Conservation (phyloP, 192 early-diverging fungal genomes). For the Mortierella claussenii region DNA sequence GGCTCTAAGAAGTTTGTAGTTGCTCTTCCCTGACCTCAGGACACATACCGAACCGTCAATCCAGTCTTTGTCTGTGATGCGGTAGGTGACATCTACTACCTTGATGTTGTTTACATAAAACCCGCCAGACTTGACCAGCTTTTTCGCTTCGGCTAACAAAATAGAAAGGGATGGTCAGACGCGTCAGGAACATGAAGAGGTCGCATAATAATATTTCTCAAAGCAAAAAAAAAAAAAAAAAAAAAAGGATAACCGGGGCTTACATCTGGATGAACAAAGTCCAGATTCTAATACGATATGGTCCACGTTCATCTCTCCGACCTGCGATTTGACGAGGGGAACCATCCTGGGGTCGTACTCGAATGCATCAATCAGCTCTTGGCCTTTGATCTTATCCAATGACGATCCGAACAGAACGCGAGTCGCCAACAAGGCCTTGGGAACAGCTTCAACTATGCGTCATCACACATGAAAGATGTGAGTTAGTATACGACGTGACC, state of each 20-base stretch:
- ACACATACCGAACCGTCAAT: slow-evolving; percentile 75
- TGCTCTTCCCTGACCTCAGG: slow-evolving; percentile 82
- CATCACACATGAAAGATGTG: slow-evolving; percentile 3
- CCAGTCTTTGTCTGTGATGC: slow-evolving; percentile 62
- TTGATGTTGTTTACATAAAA: slow-evolving; percentile 81
- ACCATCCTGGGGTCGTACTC: slow-evolving; percentile 67
- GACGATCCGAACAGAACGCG: slow-evolving; percentile 78
- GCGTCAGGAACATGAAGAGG: too few relatives aligned
- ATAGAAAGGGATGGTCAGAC: too few relatives aligned
- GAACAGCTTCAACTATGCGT: slow-evolving; percentile 66
- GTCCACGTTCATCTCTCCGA: slow-evolving; percentile 65
- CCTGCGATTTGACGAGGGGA: slow-evolving; percentile 41
- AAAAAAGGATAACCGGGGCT: slow-evolving; percentile 3
- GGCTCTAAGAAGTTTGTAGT: slow-evolving; percentile 70
- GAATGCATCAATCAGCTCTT: slow-evolving; percentile 81
- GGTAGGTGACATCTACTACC: slow-evolving; percentile 54
- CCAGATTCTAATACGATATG: slow-evolving; percentile 70
- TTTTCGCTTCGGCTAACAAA: slow-evolving; percentile 82
- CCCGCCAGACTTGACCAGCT: slow-evolving; percentile 81
- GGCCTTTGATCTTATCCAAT: slow-evolving; percentile 52
- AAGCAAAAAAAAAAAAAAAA: slow-evolving; percentile 5
- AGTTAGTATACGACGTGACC: background rate
- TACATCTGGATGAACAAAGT: slow-evolving; percentile 77
- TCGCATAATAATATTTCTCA: too few relatives aligned
- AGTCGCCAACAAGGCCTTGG: slow-evolving; percentile 76